These are phyloP conservation scores for Thielaviopsis euricoi DNA, from an alignment of 2,329 filamentous ascomycete species.

Conservation along the genomic window DNA sequence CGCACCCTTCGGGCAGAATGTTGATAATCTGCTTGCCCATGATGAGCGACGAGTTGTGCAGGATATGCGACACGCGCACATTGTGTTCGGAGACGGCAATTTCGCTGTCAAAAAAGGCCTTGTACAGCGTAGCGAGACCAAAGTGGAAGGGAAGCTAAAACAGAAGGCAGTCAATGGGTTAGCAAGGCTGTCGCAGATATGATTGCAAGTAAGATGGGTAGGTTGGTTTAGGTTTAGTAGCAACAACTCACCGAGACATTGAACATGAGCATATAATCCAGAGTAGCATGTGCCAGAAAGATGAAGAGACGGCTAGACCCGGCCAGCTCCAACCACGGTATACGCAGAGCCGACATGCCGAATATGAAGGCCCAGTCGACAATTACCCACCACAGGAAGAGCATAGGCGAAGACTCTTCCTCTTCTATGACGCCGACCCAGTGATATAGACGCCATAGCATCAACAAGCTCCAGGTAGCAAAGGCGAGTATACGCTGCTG, in stretches of 20 bases:
- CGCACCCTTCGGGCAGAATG: slow-evolving; percentile 78
- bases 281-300: slow-evolving; percentile 53
- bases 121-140: slow-evolving; percentile 56
- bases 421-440: slow-evolving; percentile 64
- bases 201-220: no score
- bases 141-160: slow-evolving; percentile 52
- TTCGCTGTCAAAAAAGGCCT: slow-evolving; percentile 82
- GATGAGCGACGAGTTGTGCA: slow-evolving; percentile 87
- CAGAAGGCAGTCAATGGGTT: not conserved
- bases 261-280: slow-evolving; percentile 86
- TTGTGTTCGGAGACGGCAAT: slow-evolving; percentile 83
- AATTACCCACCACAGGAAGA: slow-evolving; percentile 85
- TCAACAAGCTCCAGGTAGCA: slow-evolving; percentile 58
- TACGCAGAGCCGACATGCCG: slow-evolving; percentile 68
- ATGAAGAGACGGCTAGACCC: slow-evolving; percentile 54
- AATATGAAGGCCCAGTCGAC: slow-evolving; percentile 81
- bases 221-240: no score
- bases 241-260: slow-evolving; percentile 54
- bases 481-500: slow-evolving; percentile 79
- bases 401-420: slow-evolving; percentile 71
- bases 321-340: slow-evolving; percentile 93
- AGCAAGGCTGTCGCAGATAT: not conserved
- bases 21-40: slow-evolving; percentile 95
- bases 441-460: slow-evolving; percentile 77
- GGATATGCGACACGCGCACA: slow-evolving; percentile 72